Base-by-base conservation (phyloP, 305 asterid genomes). In the Fraxinus sp. region DNA sequence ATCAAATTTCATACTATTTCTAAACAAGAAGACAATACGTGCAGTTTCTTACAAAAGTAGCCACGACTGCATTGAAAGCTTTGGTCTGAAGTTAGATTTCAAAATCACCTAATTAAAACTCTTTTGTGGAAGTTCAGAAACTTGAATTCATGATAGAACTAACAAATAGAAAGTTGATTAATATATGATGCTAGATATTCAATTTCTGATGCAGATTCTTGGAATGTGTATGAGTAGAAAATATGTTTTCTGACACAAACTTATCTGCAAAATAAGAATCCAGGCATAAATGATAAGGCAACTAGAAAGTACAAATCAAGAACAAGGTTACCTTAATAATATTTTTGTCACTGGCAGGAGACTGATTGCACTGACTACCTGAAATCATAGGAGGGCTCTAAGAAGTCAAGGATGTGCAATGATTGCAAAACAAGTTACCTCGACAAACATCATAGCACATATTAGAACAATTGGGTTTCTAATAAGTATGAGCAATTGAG, bases 281-380 rank as follows among this genome's bases (percentile, higher is more conserved):
- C 13, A 39, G 57, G 28, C 64, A 39, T 46, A 81, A 71, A 84
- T 70, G 26, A 52, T 81, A 77, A 78, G 62, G 83, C 79, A 83
- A 68, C 80, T 64, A 11, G 74, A 76, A 77, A 71, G 77, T 37
- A 81, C 75, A 24, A 49, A 68, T 82, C 28, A 72, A 49, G 59
- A 79, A 64, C 78, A 68, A 3, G 33, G 78, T 78, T 92, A 93
- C 98, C 98, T 92, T 94, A 72, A 91, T 80, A 74, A 86, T 76
- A 62, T 35, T 86, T 83, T 87, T 88, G 80, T 88, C 91, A 85
- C 83, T 78, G 76, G 84, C 83, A 44, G 70, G 88, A 86, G 84
- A 89, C 85, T 86, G 86, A 62, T 81, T 85, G 82, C 84, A 88
- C 83, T 79, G 88, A 78, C 83, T 87, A 87, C 95, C 97, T 94